These are phyloP conservation scores for Monascus purpureus DNA, from an alignment of 495 filamentous ascomycete species.

Conservation along the genomic window DNA sequence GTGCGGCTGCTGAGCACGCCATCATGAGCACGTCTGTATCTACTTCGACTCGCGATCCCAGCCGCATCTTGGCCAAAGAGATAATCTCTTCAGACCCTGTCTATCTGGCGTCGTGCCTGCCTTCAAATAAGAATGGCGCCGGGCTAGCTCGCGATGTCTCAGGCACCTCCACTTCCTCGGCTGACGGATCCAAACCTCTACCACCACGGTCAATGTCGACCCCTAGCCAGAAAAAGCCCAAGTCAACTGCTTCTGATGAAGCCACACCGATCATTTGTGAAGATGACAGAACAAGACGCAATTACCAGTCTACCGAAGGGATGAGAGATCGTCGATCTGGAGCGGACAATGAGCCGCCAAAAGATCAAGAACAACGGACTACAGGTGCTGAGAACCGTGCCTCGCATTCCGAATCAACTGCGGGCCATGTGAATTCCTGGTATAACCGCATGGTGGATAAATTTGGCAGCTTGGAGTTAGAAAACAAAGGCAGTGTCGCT, in stretches of 20 bases:
- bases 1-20: constrained; percentile 15
- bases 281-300: constrained; percentile 10
- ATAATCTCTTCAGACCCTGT: neutral
- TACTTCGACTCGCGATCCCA: too few species aligned
- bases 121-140: neutral
- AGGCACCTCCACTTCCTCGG: constrained; percentile 1
- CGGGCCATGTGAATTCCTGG: constrained; percentile 26
- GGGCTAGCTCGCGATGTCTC: neutral
- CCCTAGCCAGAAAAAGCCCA: constrained; percentile 5
- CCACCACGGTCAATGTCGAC: constrained; percentile 2
- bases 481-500: constrained; percentile 94
- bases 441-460: constrained; percentile 42
- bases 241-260: constrained; percentile 11
- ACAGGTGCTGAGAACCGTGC: neutral
- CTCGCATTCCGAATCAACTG: constrained; percentile 1
- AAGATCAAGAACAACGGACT: neutral
- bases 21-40: constrained; percentile 26
- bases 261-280: constrained; percentile 20
- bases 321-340: constrained; percentile 7
- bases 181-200: neutral
- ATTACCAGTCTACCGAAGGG: constrained; percentile 23
- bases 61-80: constrained; percentile 6
- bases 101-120: neutral
- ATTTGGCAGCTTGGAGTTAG: constrained; percentile 75
- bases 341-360: constrained; percentile 4